Evolutionary conservation across 441 rosid species (phyloP).

Genomic region (Syzygium malaccense): DNA sequence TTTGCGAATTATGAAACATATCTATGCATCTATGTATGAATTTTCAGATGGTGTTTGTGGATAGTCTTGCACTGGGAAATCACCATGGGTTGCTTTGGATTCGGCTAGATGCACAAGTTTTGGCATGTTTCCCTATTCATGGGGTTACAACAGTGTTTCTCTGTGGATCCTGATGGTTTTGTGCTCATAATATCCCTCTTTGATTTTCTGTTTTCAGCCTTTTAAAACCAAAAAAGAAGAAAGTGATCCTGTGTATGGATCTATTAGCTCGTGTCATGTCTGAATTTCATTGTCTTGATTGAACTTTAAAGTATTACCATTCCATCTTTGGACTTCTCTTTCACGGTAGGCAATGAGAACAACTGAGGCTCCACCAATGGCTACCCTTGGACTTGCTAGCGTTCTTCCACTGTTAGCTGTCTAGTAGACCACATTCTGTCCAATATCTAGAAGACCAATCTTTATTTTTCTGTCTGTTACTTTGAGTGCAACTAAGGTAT

Average conservation of each 20-base stretch:
- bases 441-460: background rate
- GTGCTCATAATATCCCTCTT: background rate
- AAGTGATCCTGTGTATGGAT: background rate
- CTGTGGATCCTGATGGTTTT: background rate
- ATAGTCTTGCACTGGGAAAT: background rate
- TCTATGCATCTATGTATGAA: background rate
- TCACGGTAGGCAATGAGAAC: background rate
- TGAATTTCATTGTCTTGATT: background rate
- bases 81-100: background rate
- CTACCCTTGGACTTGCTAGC: background rate
- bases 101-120: background rate
- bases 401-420: background rate
- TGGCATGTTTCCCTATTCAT: background rate
- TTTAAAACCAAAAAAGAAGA: background rate
- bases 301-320: background rate
- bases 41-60: background rate
- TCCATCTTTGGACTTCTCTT: background rate
- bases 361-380: background rate
- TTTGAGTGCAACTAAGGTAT: background rate
- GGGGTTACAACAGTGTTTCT: background rate
- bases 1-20: background rate
- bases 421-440: background rate
- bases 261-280: background rate
- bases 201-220: background rate
- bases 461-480: background rate